phyloP scores from a whole-genome alignment of 345 rosid species.

The Citrus inodora region DNA sequence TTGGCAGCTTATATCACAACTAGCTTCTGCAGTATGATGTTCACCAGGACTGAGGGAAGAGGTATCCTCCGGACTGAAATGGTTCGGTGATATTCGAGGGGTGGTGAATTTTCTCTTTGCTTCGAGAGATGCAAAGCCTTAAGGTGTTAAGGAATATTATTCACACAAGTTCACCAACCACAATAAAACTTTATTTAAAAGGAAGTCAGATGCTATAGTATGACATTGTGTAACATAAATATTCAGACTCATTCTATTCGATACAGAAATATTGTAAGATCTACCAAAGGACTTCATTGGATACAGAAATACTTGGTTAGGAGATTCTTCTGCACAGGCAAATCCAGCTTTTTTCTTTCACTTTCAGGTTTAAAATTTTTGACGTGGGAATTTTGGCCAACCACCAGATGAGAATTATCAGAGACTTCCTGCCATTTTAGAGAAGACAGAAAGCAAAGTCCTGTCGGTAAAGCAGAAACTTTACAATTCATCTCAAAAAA shows the following conservation, averaged over 20 bases:
- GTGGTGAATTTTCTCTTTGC: slow-evolving; percentile 72
- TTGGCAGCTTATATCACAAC: slow-evolving; percentile 25
- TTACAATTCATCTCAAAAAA: background rate
- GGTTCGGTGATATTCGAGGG: slow-evolving; percentile 50
- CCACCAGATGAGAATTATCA: slow-evolving; percentile 30
- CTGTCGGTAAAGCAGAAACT: background rate
- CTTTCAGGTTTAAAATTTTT: slow-evolving; percentile 46
- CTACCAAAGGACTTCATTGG: slow-evolving; percentile 35
- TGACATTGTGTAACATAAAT: background rate
- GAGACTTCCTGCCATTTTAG: slow-evolving; percentile 40
- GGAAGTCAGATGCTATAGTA: background rate
- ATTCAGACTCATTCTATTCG: too few relatives aligned
- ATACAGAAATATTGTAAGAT: background rate
- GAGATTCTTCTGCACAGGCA: slow-evolving; percentile 93
- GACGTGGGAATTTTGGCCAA: slow-evolving; percentile 20
- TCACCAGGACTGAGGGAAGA: slow-evolving; percentile 33
- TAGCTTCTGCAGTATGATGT: slow-evolving; percentile 23
- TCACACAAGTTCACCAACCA: background rate
- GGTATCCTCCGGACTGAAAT: slow-evolving; percentile 35
- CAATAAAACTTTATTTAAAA: background rate
- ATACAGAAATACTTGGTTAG: slow-evolving; percentile 93
- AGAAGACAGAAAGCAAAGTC: background rate
- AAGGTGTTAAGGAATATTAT: slow-evolving; percentile 40
- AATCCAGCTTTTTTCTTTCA: slow-evolving; percentile 71
- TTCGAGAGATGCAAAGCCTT: slow-evolving; percentile 87